phyloP scores from a whole-genome alignment of 208 protist species.

The Trichomonas tenax region DNA sequence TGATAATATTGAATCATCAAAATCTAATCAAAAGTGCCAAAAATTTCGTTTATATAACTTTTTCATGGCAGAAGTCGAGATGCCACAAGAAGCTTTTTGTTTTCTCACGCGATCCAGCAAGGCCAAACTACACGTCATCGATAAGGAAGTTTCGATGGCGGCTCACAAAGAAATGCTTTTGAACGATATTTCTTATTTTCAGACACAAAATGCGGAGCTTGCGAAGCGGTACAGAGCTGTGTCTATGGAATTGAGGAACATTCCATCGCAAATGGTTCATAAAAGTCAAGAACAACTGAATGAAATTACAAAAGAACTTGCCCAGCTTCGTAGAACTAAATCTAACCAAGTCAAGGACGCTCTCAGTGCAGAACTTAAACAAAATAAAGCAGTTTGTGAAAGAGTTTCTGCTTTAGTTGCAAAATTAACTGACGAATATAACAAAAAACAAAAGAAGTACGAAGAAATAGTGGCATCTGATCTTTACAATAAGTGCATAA shows the following conservation, averaged over 20 bases:
- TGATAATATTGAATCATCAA: not conserved
- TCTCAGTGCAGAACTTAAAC: not conserved
- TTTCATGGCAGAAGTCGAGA: not conserved
- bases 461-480: not conserved
- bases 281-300: not conserved
- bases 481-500: not conserved
- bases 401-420: not conserved
- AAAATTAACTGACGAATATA: not conserved
- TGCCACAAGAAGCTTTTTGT: not conserved
- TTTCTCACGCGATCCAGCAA: not conserved
- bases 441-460: not conserved
- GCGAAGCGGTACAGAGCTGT: not conserved
- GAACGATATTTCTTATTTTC: not conserved
- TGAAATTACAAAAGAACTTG: not conserved
- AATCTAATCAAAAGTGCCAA: not conserved
- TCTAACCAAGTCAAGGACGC: not conserved
- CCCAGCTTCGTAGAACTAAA: not conserved
- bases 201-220: not conserved
- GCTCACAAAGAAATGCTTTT: not conserved
- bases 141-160: not conserved
- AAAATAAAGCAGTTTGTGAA: not conserved
- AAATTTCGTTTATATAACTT: not conserved
- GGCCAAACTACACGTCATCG: not conserved
- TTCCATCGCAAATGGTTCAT: not conserved
- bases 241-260: not conserved